Evolutionary conservation across 2,329 filamentous ascomycete species (phyloP), one percentile per base, ranked within the genome.

Genomic region (Xylaria polymorpha): DNA sequence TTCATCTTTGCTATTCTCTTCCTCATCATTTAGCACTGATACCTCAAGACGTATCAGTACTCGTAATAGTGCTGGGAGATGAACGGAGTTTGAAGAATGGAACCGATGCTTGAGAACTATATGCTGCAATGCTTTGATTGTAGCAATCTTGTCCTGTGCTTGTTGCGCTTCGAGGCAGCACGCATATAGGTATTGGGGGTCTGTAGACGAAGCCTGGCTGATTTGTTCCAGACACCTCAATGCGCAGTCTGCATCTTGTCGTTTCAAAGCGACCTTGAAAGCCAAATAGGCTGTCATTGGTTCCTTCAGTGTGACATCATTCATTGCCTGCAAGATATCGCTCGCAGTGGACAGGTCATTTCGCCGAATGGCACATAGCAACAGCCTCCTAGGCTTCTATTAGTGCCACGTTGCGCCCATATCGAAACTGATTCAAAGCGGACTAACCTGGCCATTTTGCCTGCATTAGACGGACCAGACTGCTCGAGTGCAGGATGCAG

Each of bases 161-260:
- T 88, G 84, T 59, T 94, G 90, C 2, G 93, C 91, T 78, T 97
- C 93, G 35, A 93, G 82, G 25, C 93, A 88, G 74, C 94, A 97
- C 0, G 93, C 92, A 72, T 94, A 94, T 0, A 98, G 83, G 51
- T 94, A 87, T 15, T 89, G 88, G 22, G 84, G 82, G 41, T 90
- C 86, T 25, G 86, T 84, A 0, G 82, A 77, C 0, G 84, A 83
- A 7, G 82, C 77, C n/a, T 83, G 83, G 64, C 85, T 86, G 32
- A 97, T 81, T 1, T 81, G 78, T 32, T 88, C 82, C 2, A 97
- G 85, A 75, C 90, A 93, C 55, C 89, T 84, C 22, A 83, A 79
- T n/a, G 91, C 91, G 77, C 85, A 76, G 0, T 88, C 85, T 44
- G 80, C 77, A 73, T 94, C 87, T 67, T 83, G 83, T 20, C 81